A percentile compares a stretch with the other conserved stretches of the same genome.
Conservation (phyloP, 495 filamentous ascomycete species). For the Emericellopsis terricola region DNA sequence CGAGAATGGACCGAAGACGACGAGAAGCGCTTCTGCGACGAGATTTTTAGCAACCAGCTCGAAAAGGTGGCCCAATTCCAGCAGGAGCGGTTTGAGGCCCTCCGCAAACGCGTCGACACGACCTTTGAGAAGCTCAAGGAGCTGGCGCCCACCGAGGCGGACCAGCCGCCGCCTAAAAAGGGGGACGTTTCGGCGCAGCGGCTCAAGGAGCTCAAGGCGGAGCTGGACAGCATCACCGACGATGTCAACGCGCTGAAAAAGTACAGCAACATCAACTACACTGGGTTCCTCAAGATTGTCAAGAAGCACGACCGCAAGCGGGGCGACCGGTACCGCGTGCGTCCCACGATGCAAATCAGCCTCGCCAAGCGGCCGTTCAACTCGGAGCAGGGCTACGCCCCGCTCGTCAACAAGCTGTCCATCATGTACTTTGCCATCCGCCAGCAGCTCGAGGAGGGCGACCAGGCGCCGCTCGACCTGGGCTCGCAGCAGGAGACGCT, state of each 20-base stretch:
- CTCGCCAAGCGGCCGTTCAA: slow-evolving; percentile 81
- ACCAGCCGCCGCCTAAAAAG: slow-evolving; percentile 7
- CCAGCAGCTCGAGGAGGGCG: slow-evolving; percentile 49
- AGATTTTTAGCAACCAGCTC: slow-evolving; percentile 81
- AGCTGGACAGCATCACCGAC: slow-evolving; percentile 73
- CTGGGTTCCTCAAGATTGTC: slow-evolving; percentile 89
- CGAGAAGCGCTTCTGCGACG: slow-evolving; percentile 83
- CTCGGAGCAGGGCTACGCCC: slow-evolving; percentile 75
- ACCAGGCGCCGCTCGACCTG: slow-evolving; percentile 14
- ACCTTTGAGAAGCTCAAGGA: slow-evolving; percentile 43
- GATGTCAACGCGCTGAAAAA: slow-evolving; percentile 89
- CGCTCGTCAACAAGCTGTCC: slow-evolving; percentile 74
- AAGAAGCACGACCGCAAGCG: slow-evolving; percentile 97
- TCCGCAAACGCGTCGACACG: slow-evolving; percentile 47
- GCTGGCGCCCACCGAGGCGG: slow-evolving; percentile 19
- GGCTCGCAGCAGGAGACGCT: slow-evolving; percentile 22
- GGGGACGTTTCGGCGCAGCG: slow-evolving; percentile 4
- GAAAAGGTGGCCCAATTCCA: slow-evolving; percentile 93
- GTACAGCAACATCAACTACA: slow-evolving; percentile 92
- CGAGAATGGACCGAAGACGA: slow-evolving; percentile 84
- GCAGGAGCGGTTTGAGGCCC: slow-evolving; percentile 46
- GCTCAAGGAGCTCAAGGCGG: slow-evolving; percentile 51
- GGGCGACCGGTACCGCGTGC: slow-evolving; percentile 61
- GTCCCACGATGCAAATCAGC: slow-evolving; percentile 77
- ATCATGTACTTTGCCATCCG: slow-evolving; percentile 91